Percentiles rank a stretch among this genome's conserved stretches.
Evolutionary conservation across 2,329 filamentous ascomycete genomes (phyloP).

Genomic region (Paecilomyces fulvus): DNA sequence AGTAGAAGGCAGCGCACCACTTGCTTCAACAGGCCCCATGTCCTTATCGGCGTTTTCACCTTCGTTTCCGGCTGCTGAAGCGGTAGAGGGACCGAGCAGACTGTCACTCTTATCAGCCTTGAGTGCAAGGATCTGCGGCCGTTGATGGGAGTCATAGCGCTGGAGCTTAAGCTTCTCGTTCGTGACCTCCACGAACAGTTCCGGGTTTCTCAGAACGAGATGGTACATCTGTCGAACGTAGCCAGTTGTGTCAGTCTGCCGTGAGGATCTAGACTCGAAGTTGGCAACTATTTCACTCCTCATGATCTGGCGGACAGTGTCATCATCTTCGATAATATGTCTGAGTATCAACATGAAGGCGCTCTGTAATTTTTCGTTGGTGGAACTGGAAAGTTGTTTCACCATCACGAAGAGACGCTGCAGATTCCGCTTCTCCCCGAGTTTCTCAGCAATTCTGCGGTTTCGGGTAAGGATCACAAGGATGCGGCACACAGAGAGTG

Average conservation of each 20-base stretch:
- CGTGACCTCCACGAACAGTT: slow-evolving; percentile 77
- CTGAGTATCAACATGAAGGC: slow-evolving; percentile 79
- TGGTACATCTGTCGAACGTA: slow-evolving; percentile 74
- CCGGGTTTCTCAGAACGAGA: slow-evolving; percentile 70
- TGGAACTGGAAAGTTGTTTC: slow-evolving; percentile 75
- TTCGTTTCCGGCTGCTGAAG: slow-evolving; percentile 16
- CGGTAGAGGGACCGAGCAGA: slow-evolving; percentile 5
- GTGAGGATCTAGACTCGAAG: slow-evolving; percentile 53
- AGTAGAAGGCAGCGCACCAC: not conserved
- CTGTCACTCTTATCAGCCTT: slow-evolving; percentile 40
- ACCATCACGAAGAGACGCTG: slow-evolving; percentile 90
- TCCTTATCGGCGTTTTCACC: slow-evolving; percentile 22
- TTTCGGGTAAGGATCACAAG: slow-evolving; percentile 80
- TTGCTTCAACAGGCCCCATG: slow-evolving; percentile 17
- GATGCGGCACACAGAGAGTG: slow-evolving; percentile 72
- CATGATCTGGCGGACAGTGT: slow-evolving; percentile 86
- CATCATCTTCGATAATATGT: slow-evolving; percentile 90
- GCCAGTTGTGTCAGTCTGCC: slow-evolving; percentile 58
- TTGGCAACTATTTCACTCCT: slow-evolving; percentile 73
- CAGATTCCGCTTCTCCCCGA: slow-evolving; percentile 83
- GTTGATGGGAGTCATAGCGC: slow-evolving; percentile 50
- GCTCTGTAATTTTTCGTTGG: slow-evolving; percentile 64
- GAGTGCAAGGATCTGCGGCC: slow-evolving; percentile 45
- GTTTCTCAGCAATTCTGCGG: slow-evolving; percentile 61
- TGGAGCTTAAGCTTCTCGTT: slow-evolving; percentile 73